Evolutionary conservation across 2,329 filamentous ascomycete species (phyloP), one percentile per base, ranked within the genome.

Genomic region (Plectosphaerella plurivora): DNA sequence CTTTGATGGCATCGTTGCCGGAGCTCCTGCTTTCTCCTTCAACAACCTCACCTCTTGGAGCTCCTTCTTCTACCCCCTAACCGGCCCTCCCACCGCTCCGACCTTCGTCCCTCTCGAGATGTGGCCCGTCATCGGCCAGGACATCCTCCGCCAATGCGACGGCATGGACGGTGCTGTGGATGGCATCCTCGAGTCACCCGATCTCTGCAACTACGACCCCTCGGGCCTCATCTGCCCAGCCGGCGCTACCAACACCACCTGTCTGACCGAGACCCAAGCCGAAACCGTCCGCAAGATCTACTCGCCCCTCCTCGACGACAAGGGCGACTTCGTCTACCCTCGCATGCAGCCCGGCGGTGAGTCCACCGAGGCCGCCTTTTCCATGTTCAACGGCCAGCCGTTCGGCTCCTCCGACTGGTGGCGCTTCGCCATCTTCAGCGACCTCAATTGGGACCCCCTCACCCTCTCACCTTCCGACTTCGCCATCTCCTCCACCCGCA

Each of bases 1-100:
- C 58, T 83, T 84, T 52, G 79, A 84, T 57, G 81, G 81, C 18
- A 70, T 79, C 10, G 60, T 84, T 2, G 74, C 79, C 15, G 78
- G 78, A 9, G 63, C 65, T 3, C 62, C 73, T 25, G 77, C 77
- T 0, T 53, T 70, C 71, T 71, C 51, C 2, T 54, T 56, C 1
- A 71, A 64, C 42, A 74, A 78, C 58, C 58, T 82, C 63, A 68
- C 67, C 35, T 65, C 63, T 0, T 73, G 64, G 64, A 52, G 49
- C 72, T 59, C 61, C 4, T 76, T 73, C 62, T 80, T 81, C 58
- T 68, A 77, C 42, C 75, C 75, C 0, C 66, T 65, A 8, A 70
- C 70, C 2, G 66, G 70, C 1, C 61, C 69, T 1, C 67, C 74
- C 54, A 72, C 63, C 67, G 1, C 53, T 64, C 14, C 51, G 2